Percentiles rank a stretch among this genome's conserved stretches.
These are phyloP conservation scores for Penicillium hesseltinei DNA, from an alignment of 2,329 filamentous ascomycete genomes.

Conservation along the genomic window DNA sequence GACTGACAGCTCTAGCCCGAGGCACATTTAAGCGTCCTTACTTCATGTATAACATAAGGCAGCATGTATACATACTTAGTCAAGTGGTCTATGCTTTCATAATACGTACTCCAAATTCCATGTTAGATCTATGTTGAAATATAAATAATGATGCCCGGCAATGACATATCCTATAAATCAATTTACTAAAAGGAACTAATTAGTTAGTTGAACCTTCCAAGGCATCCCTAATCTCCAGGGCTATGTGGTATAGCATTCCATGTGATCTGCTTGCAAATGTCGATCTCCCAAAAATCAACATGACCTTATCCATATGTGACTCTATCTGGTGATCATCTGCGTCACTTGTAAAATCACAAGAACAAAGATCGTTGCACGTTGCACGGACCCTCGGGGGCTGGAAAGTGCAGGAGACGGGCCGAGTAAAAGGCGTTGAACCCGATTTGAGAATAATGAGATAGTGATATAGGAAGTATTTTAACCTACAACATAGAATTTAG, in stretches of 20 bases:
- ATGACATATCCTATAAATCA: neutral
- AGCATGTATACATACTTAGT: too few species aligned
- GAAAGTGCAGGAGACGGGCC: neutral
- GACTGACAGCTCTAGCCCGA: neutral
- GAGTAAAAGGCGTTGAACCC: neutral
- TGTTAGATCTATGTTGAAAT: neutral
- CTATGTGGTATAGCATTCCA: neutral
- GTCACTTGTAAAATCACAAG: conserved; percentile 17
- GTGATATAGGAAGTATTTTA: neutral
- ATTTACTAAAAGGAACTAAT: neutral
- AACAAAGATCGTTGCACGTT: conserved; percentile 1
- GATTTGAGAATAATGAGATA: neutral
- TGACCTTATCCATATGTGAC: neutral
- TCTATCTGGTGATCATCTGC: conserved; percentile 23
- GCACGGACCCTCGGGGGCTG: conserved; percentile 14
- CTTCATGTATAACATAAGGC: neutral
- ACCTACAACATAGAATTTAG: too few species aligned
- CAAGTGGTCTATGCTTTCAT: neutral
- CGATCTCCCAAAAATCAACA: neutral
- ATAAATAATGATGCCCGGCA: neutral
- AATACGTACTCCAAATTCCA: neutral
- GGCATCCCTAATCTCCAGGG: too few species aligned
- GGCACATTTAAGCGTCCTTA: neutral
- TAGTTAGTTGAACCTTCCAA: too few species aligned
- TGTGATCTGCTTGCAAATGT: neutral